phyloP scores from a whole-genome alignment of 257 asterid species.

The Solanum bukasovii region DNA sequence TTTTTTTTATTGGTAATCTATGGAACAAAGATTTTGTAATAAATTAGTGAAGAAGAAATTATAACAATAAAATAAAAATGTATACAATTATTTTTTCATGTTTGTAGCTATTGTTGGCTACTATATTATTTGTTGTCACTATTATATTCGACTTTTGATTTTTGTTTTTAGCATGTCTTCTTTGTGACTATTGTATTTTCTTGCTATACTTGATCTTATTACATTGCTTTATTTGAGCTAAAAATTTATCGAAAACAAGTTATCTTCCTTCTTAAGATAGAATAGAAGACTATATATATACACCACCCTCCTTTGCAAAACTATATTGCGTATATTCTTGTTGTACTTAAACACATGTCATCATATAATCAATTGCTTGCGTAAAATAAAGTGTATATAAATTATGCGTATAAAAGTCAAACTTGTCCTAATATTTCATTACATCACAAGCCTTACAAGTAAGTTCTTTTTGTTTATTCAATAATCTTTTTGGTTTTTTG shows the following conservation, averaged over 20 bases:
- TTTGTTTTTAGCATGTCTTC: not conserved
- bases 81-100: not conserved
- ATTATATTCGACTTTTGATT: accelerated
- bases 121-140: not conserved
- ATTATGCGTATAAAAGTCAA: not conserved
- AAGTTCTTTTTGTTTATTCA: not conserved
- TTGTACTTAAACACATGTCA: not conserved
- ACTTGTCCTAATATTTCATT: not conserved
- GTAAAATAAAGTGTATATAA: not conserved
- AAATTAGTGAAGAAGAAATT: not conserved
- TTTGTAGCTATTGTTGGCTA: not conserved
- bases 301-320: not conserved
- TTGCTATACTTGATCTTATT: too few species aligned
- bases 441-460: not conserved
- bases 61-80: not conserved
- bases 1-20: not conserved
- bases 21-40: not conserved
- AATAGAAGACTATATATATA: not conserved
- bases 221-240: too few species aligned
- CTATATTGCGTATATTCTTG: accelerated
- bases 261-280: too few species aligned
- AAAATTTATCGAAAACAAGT: accelerated
- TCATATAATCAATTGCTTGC: not conserved
- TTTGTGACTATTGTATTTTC: not conserved
- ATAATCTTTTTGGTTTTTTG: accelerated